phyloP scores from a whole-genome alignment of 495 filamentous ascomycete species.

The Trichoderma erinaceum region DNA sequence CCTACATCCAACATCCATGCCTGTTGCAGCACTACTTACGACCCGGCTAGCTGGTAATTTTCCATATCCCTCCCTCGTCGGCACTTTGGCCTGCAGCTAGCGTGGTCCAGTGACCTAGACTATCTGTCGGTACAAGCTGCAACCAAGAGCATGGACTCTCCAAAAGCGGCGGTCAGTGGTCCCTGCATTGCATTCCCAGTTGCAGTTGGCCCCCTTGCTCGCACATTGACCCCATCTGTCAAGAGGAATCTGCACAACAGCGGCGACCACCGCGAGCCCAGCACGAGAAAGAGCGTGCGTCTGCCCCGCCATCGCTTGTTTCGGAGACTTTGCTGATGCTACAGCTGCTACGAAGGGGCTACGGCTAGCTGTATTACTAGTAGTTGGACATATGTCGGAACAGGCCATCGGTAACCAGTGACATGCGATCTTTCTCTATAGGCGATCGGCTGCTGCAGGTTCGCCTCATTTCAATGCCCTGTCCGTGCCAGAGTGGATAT shows the following conservation, averaged over 20 bases:
- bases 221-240: background rate
- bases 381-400: background rate
- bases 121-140: slow-evolving; percentile 2
- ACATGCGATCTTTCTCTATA: slow-evolving; percentile 4
- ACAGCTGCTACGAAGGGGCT: background rate
- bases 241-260: background rate
- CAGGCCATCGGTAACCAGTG: background rate
- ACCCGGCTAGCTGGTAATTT: slow-evolving; percentile 9
- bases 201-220: background rate
- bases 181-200: slow-evolving; percentile 11
- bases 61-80: slow-evolving; percentile 5
- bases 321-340: slow-evolving; percentile 2
- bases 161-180: slow-evolving; percentile 2
- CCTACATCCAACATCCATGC: slow-evolving; percentile 4
- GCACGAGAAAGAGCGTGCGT: background rate
- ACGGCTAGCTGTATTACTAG: background rate
- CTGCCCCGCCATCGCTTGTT: background rate
- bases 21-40: background rate
- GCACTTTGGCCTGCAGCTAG: slow-evolving; percentile 4
- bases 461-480: slow-evolving; percentile 3
- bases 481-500: background rate
- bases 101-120: slow-evolving; percentile 7
- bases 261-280: background rate
- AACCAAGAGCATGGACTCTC: background rate
- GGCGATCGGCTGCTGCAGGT: slow-evolving; percentile 11